Evolutionary conservation across 2,329 filamentous ascomycete genomes (phyloP).

Genomic region (Allantophomopsis cytisporea): DNA sequence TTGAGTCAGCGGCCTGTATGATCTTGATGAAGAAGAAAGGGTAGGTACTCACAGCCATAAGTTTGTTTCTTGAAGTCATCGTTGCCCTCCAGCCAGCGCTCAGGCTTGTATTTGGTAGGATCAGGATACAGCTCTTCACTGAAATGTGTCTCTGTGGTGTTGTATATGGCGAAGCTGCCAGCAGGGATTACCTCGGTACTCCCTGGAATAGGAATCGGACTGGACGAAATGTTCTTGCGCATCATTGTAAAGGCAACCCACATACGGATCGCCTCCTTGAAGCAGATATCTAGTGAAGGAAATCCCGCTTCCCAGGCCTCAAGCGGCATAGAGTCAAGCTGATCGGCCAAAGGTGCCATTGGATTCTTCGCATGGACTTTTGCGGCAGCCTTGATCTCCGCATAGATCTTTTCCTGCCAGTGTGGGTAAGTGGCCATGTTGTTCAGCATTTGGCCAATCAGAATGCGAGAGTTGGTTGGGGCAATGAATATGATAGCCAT

Average conservation of each 20-base stretch:
- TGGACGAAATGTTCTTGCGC: background rate
- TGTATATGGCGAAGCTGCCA: conserved; percentile 9
- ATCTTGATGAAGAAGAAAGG: too few relatives aligned
- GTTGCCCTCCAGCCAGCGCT: conserved; percentile 29
- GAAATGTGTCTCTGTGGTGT: conserved; percentile 12
- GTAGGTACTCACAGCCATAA: too few relatives aligned
- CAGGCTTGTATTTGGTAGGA: conserved; percentile 28
- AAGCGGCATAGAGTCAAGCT: conserved; percentile 4
- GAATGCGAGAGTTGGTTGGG: background rate
- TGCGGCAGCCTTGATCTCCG: conserved; percentile 5
- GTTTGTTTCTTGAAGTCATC: conserved; percentile 17
- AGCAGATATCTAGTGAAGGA: conserved; percentile 6
- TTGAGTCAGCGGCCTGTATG: too few relatives aligned
- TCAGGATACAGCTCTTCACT: conserved; percentile 21
- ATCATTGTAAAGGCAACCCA: conserved; percentile 3
- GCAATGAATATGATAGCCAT: conserved; percentile 5
- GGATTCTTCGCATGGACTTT: background rate
- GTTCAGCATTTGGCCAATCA: conserved; percentile 5
- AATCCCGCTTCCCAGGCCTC: conserved; percentile 6
- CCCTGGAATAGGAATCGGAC: background rate
- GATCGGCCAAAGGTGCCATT: conserved; percentile 4
- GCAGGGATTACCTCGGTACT: conserved; percentile 12
- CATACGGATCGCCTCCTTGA: conserved; percentile 8
- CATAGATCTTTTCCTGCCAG: conserved; percentile 6
- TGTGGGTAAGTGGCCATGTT: conserved; percentile 7